Percentiles rank a stretch among this genome's conserved stretches.
These are phyloP conservation scores for Lignosus rhinocerotis DNA, from an alignment of 1,284 basidiomycete species.

Conservation along the genomic window DNA sequence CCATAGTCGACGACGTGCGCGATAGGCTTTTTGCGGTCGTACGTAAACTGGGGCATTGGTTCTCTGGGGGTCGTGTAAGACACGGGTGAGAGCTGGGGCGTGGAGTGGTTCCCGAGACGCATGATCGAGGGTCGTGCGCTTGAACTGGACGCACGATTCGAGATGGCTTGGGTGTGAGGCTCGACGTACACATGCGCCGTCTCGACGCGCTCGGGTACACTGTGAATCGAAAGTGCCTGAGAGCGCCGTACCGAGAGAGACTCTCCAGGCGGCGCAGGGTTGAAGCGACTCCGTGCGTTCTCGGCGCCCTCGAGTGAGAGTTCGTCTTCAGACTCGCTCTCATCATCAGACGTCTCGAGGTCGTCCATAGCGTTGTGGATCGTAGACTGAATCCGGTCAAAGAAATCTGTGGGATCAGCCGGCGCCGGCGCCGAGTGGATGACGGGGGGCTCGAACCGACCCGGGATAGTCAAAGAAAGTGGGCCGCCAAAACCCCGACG, in stretches of 20 bases:
- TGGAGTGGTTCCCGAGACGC: constrained; percentile 42
- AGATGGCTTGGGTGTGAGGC: constrained; percentile 38
- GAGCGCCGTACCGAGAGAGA: not conserved
- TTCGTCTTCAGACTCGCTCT: constrained; percentile 42
- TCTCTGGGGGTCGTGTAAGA: constrained; percentile 27
- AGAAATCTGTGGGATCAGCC: constrained; percentile 67
- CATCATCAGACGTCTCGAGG: constrained; percentile 58
- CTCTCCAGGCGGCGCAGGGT: constrained; percentile 9
- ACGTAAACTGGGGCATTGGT: constrained; percentile 20
- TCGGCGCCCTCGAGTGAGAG: constrained; percentile 17
- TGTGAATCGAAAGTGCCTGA: not conserved
- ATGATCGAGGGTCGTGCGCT: constrained; percentile 38
- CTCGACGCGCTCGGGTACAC: constrained; percentile 14
- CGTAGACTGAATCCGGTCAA: constrained; percentile 68
- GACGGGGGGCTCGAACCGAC: constrained; percentile 21
- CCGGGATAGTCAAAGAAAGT: constrained; percentile 32
- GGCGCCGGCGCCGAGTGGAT: constrained; percentile 54
- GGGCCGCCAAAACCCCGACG: constrained; percentile 26
- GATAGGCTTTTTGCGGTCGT: constrained; percentile 32
- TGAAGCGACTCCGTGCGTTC: constrained; percentile 20
- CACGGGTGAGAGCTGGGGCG: constrained; percentile 35
- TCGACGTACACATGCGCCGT: constrained; percentile 34
- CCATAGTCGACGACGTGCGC: constrained; percentile 28
- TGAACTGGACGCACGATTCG: constrained; percentile 33
- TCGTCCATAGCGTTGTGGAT: constrained; percentile 68